Conservation (phyloP, 2,329 filamentous ascomycete species). For the Hawksworthiomyces lignivorus region DNA sequence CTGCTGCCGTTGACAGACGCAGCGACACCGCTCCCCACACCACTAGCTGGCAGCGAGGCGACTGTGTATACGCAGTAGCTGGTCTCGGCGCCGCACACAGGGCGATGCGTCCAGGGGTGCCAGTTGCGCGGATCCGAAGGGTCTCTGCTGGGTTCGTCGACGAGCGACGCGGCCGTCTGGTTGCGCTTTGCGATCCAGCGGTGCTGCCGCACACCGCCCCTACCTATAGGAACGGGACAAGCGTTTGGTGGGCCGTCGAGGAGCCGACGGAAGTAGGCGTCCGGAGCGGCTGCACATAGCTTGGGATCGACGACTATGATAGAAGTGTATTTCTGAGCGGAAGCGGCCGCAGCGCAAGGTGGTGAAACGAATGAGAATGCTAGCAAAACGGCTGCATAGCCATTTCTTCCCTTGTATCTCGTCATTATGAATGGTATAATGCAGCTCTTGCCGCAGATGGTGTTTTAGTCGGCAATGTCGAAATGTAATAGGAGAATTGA, state of each 20-base stretch:
- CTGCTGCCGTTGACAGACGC: slow-evolving; percentile 8
- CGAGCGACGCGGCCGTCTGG: neutral
- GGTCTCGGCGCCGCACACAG: slow-evolving; percentile 16
- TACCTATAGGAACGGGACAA: slow-evolving; percentile 5
- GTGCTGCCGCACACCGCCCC: slow-evolving; percentile 4
- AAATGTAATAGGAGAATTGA: too few species aligned
- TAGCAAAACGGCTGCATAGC: too few species aligned
- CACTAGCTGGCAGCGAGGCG: slow-evolving; percentile 12
- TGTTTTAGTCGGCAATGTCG: too few species aligned
- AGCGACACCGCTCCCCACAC: neutral
- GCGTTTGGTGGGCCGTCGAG: neutral
- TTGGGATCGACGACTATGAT: neutral
- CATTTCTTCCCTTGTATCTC: too few species aligned
- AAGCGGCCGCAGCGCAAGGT: too few species aligned
- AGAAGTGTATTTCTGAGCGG: too few species aligned
- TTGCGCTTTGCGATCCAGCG: neutral
- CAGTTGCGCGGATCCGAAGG: slow-evolving; percentile 9
- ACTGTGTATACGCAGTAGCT: slow-evolving; percentile 21
- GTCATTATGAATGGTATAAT: too few species aligned
- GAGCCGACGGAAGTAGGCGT: neutral
- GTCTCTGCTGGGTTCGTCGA: neutral
- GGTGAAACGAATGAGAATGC: too few species aligned
- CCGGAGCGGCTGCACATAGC: slow-evolving; percentile 2
- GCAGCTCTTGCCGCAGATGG: too few species aligned
- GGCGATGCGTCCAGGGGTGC: slow-evolving; percentile 21